A percentile compares a stretch with the other conserved stretches of the same genome.
Evolutionary conservation across 2,329 filamentous ascomycete genomes (phyloP).

Genomic region (Pseudomassariella vexata): DNA sequence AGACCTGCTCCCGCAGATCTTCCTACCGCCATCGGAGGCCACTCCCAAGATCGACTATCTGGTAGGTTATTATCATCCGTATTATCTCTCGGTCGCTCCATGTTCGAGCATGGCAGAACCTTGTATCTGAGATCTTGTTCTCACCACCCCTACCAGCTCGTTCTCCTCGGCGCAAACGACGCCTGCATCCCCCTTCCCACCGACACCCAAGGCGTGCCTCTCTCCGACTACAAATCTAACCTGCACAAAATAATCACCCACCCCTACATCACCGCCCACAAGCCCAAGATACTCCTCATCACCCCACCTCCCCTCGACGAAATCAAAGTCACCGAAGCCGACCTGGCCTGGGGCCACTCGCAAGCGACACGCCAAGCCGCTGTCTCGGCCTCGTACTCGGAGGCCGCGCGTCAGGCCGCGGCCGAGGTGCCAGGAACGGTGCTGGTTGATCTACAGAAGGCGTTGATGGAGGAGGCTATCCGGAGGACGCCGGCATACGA

Average conservation of each 20-base stretch:
- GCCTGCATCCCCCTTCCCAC: constrained; percentile 60
- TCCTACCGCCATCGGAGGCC: constrained; percentile 56
- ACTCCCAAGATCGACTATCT: constrained; percentile 61
- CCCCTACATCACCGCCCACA: constrained; percentile 61
- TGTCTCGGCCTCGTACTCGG: constrained; percentile 51
- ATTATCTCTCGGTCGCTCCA: no score
- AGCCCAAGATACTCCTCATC: constrained; percentile 68
- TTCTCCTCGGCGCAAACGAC: constrained; percentile 91
- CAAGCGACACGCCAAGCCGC: constrained; percentile 37
- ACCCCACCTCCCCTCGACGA: constrained; percentile 81
- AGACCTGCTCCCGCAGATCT: constrained; percentile 60
- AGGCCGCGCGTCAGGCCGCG: constrained; percentile 60
- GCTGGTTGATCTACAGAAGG: constrained; percentile 74
- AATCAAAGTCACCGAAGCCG: constrained; percentile 51
- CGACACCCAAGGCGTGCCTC: constrained; percentile 68
- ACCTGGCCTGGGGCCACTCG: constrained; percentile 37
- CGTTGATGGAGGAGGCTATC: constrained; percentile 66
- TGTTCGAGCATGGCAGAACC: no score
- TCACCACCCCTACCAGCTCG: constrained; percentile 46
- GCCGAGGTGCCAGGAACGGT: constrained; percentile 60
- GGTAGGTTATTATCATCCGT: constrained; percentile 34
- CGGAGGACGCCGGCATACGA: constrained; percentile 45
- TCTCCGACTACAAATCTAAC: constrained; percentile 72
- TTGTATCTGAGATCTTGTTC: no score
- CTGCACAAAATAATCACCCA: constrained; percentile 67